Percentiles rank a stretch among this genome's conserved stretches.
Evolutionary conservation across 768 basidiomycete species (phyloP).

Genomic region (Tylopilus subfusipes): DNA sequence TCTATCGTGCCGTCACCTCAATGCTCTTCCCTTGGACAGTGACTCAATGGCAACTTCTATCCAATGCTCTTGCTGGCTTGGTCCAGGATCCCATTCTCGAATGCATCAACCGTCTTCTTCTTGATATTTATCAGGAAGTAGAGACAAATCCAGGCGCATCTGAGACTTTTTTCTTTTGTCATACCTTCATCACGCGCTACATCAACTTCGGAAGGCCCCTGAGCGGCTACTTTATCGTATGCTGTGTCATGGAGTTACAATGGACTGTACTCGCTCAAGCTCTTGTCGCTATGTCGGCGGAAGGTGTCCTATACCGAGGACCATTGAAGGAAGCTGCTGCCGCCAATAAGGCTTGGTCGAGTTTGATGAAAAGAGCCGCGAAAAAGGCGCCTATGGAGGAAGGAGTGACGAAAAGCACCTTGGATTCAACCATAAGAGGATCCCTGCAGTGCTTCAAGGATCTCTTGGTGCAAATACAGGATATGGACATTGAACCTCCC

Average conservation of each 20-base stretch:
- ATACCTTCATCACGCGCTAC: slow-evolving; percentile 73
- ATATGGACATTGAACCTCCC: slow-evolving; percentile 76
- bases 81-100: slow-evolving; percentile 67
- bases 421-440: slow-evolving; percentile 52
- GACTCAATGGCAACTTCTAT: slow-evolving; percentile 59
- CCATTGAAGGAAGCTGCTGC: slow-evolving; percentile 70
- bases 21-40: slow-evolving; percentile 72
- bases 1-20: slow-evolving; percentile 82
- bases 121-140: slow-evolving; percentile 55
- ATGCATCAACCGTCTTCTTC: slow-evolving; percentile 64
- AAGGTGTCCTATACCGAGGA: slow-evolving; percentile 16
- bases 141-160: slow-evolving; percentile 38
- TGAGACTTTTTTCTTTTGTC: slow-evolving; percentile 50
- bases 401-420: slow-evolving; percentile 32
- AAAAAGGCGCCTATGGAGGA: slow-evolving; percentile 37
- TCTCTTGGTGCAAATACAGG: slow-evolving; percentile 73
- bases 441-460: slow-evolving; percentile 77
- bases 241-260: slow-evolving; percentile 80
- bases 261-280: slow-evolving; percentile 84
- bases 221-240: slow-evolving; percentile 86
- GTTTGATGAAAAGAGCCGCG: slow-evolving; percentile 55
- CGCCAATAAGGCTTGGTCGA: slow-evolving; percentile 77
- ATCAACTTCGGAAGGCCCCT: slow-evolving; percentile 71
- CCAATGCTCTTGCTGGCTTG: slow-evolving; percentile 52
- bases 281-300: slow-evolving; percentile 39